These are phyloP conservation scores for Ophiocordyceps camponoti-rufipedis DNA, from an alignment of 2,329 filamentous ascomycete genomes.

Conservation along the genomic window DNA sequence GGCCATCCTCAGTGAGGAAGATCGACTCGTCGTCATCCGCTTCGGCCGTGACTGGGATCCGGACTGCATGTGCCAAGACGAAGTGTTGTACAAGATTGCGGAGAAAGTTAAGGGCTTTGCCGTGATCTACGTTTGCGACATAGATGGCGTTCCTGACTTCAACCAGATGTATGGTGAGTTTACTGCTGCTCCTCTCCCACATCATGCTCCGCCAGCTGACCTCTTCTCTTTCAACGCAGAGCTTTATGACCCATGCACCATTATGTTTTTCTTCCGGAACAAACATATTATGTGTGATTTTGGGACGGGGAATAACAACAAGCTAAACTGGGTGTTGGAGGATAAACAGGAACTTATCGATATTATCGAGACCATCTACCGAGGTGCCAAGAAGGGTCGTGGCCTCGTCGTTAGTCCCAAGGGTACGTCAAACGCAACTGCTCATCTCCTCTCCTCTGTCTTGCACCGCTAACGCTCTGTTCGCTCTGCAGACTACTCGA, in stretches of 20 bases:
- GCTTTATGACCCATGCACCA: constrained; percentile 76
- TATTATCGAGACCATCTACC: constrained; percentile 94
- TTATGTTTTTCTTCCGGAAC: constrained; percentile 96
- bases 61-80: constrained; percentile 62
- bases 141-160: constrained; percentile 81
- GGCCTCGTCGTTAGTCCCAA: constrained; percentile 95
- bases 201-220: not conserved
- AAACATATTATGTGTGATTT: constrained; percentile 99
- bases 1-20: constrained; percentile 74
- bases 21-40: constrained; percentile 81
- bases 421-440: constrained; percentile 18
- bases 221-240: constrained; percentile 17
- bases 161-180: constrained; percentile 70
- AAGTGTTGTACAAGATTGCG: constrained; percentile 86
- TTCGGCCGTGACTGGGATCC: constrained; percentile 75
- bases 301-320: constrained; percentile 97
- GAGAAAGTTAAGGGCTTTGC: constrained; percentile 89
- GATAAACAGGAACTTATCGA: constrained; percentile 98
- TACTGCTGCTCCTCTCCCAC: not conserved
- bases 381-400: constrained; percentile 93
- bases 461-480: not conserved
- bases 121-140: constrained; percentile 84
- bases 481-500: constrained; percentile 13
- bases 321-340: constrained; percentile 83
- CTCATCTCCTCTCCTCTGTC: not conserved